Evolutionary conservation across 371 early-diverging fungal genomes (phyloP), one percentile per base, ranked within the genome.

Genomic region (Batkoa obscura): DNA sequence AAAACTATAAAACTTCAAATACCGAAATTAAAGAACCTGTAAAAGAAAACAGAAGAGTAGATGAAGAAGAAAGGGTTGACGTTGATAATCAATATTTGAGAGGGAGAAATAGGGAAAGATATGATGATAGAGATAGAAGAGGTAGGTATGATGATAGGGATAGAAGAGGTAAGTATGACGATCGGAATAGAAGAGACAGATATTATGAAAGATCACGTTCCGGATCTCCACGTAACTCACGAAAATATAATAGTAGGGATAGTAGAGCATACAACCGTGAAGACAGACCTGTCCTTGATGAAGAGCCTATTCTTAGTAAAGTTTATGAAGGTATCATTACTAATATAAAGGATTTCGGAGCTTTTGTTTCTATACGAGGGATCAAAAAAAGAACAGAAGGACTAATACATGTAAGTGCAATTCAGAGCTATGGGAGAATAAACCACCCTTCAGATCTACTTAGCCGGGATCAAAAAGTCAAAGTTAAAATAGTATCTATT

Each of bases 401-500:
- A 0, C 74, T 93, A 76, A 87, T 93, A 3, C 96, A 92, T 61
- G 76, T 92, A 5, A 78, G 81, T 36, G 73, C 76, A 50, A 59
- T 95, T 15, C 64, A 68, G 13, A 64, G 74, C 12, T 79, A 79
- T 1, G 64, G 61, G 2, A 74, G 90, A n/a, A 76, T 92, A 1
- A 71, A 71, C 17, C 79, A 92, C 55, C 87, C 90, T 0, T 67
- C 73, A 4, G 91, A 93, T 36, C 79, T 92, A 8, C 81, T 95
- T 10, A 67, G 71, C 37, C 73, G 81, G 10, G 76, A 77, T 34
- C 87, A 93, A 58, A 47, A 38, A 3, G 94, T 95, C 38, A 84
- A 82, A 58, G 94, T 95, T 51, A 95, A 95, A 63, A 87, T 94
- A 32, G 79, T 92, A 83, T 87, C 89, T 0, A 74, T 89, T 0